Base-by-base conservation (phyloP, 805 yeast genomes). In the Saitoella complicata region DNA sequence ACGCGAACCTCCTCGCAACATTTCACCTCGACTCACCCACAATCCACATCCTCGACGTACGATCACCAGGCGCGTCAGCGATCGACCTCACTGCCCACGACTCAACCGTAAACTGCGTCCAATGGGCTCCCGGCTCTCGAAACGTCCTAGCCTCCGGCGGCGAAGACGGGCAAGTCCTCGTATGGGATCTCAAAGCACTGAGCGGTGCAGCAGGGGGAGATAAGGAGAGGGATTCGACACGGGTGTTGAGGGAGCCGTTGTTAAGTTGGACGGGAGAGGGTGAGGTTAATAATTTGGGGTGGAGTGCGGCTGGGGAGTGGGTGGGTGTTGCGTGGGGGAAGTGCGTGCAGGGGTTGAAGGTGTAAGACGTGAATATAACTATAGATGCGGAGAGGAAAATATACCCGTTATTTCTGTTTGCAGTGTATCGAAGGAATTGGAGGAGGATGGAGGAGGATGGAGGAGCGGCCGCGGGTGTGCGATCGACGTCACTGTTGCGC, bases 31-130 rank as follows among this genome's bases (percentile, higher is more conserved):
- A 79, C 55, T 76, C 84, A 29, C 72, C 72, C 52, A 67, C 70
- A 44, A 73, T 86, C 4, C 66, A 76, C 30, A 67, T 88, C 8
- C 67, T 91, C 45, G 98, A 88, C 60, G 73, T 87, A 67, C 69
- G 98, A 49, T 76, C 78, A 58, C 95, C 96, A 0, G 94, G 95
- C 3, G 59, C 76, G 1, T 95, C 97, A 0, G 69, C 80, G 1
- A 61, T 72, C n/a, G 71, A 73, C 0, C 66, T 88, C 38, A 75
- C 76, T 34, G 87, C 80, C 10, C 93, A 80, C 58, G 55, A 63
- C 31, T 75, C 76, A 0, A 68, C 80, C 1, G 73, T 88, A 29
- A 88, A 88, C 57, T 69, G 76, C 50, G 71, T 87, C 11, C 62
- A 69, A 43, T 88, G 96, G 96, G 88, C 87, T 53, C 96, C 97